These are phyloP conservation scores for Phytophthora capsici DNA, from an alignment of 352 stramenopile genomes.

Conservation along the genomic window DNA sequence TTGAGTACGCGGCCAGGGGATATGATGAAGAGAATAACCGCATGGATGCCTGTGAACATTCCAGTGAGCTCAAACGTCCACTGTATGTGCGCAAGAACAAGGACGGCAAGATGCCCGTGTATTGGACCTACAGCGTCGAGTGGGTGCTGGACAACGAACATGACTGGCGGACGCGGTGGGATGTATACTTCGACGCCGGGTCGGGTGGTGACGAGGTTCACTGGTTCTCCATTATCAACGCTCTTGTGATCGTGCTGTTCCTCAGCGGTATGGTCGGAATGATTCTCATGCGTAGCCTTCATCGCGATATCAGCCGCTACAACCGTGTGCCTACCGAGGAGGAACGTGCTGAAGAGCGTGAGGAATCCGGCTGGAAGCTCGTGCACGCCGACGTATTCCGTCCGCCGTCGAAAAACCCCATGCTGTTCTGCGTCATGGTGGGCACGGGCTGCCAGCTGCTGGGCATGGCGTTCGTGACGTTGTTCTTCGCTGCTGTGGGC, in stretches of 20 bases:
- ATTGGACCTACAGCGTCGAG: conserved; percentile 98
- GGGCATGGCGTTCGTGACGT: conserved; percentile 95
- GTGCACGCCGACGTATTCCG: conserved; percentile 99
- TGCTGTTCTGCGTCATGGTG: conserved; percentile 97
- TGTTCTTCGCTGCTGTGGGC: conserved; percentile 97
- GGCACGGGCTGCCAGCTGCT: conserved; percentile 98
- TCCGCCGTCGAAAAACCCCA: conserved; percentile 93
- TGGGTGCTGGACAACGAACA: conserved; percentile 95
- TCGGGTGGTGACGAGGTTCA: conserved; percentile 96
- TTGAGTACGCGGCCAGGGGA: conserved; percentile 92
- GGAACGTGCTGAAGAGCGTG: conserved; percentile 97
- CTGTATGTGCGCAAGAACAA: conserved; percentile 90
- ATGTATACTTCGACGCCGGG: conserved; percentile 97
- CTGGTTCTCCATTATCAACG: conserved; percentile 99
- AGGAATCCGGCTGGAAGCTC: conserved; percentile 99
- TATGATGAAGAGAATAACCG: conserved; percentile 67
- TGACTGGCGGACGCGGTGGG: conserved; percentile 98
- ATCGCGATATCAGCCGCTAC: conserved; percentile 98
- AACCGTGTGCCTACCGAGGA: conserved; percentile 96
- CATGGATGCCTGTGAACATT: conserved; percentile 82
- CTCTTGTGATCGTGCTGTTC: conserved; percentile 99
- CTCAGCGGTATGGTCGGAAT: conserved; percentile 99
- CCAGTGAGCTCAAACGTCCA: conserved; percentile 62
- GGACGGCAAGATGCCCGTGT: conserved; percentile 84
- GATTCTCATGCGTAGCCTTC: conserved; percentile 98